Evolutionary conservation across 768 basidiomycete genomes (phyloP).

Genomic region (Pleurotus djamor): DNA sequence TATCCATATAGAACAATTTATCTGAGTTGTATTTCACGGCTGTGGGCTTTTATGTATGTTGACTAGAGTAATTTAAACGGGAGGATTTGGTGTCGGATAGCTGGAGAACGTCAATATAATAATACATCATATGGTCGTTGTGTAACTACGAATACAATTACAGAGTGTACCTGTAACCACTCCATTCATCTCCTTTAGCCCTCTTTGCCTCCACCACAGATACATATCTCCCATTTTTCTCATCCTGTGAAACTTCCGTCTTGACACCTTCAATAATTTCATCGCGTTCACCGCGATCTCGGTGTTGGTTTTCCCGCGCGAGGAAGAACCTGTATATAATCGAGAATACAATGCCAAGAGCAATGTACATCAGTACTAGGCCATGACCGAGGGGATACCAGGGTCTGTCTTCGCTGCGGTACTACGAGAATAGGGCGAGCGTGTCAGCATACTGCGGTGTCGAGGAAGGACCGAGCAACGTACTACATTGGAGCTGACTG

Average conservation of each 20-base stretch:
- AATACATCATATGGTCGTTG: background rate
- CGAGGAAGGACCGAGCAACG: conserved; percentile 20
- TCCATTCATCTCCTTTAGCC: conserved; percentile 75
- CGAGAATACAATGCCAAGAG: conserved; percentile 53
- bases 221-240: conserved; percentile 55
- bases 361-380: conserved; percentile 73
- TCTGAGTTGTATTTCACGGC: too few species aligned
- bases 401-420: conserved; percentile 62
- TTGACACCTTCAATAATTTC: conserved; percentile 58
- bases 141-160: conserved; percentile 24
- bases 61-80: too few species aligned
- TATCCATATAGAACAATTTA: too few species aligned
- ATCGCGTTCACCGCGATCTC: conserved; percentile 67
- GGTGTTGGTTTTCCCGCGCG: conserved; percentile 58
- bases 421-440: conserved; percentile 29
- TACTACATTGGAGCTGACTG: conserved; percentile 75
- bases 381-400: conserved; percentile 66
- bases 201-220: conserved; percentile 63
- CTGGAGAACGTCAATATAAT: background rate
- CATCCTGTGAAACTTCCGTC: conserved; percentile 29
- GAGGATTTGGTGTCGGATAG: too few species aligned
- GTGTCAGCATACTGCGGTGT: background rate
- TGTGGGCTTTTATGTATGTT: too few species aligned
- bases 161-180: conserved; percentile 69
- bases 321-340: conserved; percentile 37